A percentile compares a stretch with the other conserved stretches of the same genome.
These are phyloP conservation scores for Fusarium metavorans DNA, from an alignment of 2,329 filamentous ascomycete species.

Conservation along the genomic window DNA sequence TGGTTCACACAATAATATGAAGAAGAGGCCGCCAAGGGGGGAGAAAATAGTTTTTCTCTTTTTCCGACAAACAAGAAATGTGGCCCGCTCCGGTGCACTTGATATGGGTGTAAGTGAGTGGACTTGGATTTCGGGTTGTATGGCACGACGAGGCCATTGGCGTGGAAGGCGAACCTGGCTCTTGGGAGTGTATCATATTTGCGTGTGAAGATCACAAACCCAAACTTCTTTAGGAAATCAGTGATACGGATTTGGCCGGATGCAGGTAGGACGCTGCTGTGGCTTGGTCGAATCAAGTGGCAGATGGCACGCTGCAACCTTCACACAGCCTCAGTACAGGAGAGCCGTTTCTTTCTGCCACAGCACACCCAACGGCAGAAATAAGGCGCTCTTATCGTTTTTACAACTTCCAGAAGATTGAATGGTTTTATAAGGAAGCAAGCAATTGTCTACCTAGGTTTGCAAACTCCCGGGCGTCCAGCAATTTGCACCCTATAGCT, in stretches of 20 bases:
- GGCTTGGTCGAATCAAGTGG: not conserved
- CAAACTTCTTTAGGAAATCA: not conserved
- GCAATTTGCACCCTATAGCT: not conserved
- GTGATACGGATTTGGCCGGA: not conserved
- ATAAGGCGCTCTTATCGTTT: not conserved
- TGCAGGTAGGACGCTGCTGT: not conserved
- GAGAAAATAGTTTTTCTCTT: not conserved
- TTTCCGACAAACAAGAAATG: not conserved
- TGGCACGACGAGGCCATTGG: not conserved
- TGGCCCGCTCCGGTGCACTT: not conserved
- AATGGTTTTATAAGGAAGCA: not conserved
- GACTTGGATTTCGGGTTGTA: not conserved
- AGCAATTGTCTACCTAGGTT: not conserved
- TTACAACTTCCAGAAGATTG: not conserved
- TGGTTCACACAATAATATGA: not conserved
- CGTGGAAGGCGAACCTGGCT: not conserved
- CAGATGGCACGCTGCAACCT: not conserved
- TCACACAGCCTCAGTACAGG: not conserved
- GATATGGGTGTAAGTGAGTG: not conserved
- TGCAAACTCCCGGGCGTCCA: not conserved
- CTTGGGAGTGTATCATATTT: not conserved
- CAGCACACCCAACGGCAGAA: not conserved
- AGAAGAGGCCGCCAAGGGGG: not conserved
- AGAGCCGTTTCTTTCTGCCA: not conserved
- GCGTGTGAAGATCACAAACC: not conserved